phyloP scores from a whole-genome alignment of 176 grass and related monocot species.

The Dendrocalamus sinicus region DNA sequence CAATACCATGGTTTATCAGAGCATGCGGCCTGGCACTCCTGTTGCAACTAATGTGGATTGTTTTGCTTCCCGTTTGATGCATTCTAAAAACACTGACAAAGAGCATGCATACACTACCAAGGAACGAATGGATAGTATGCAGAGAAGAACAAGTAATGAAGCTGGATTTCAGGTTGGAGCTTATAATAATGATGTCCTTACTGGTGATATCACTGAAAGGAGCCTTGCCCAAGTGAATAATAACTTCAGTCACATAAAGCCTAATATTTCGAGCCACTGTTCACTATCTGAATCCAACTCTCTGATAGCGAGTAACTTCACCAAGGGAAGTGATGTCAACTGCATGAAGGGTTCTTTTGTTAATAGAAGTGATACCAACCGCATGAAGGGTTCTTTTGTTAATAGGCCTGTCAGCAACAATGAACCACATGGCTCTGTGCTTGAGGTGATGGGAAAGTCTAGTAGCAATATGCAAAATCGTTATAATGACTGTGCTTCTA shows the following conservation, averaged over 20 bases:
- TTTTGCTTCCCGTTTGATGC: slow-evolving; percentile 32
- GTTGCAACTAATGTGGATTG: slow-evolving; percentile 40
- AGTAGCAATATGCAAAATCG: slow-evolving; percentile 52
- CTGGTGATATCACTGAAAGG: slow-evolving; percentile 38
- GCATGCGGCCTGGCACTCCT: slow-evolving; percentile 35
- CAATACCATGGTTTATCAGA: slow-evolving; percentile 21
- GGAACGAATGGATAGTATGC: slow-evolving; percentile 41
- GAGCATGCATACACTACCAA: slow-evolving; percentile 26
- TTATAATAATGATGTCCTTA: slow-evolving; percentile 41
- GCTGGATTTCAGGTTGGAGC: slow-evolving; percentile 31
- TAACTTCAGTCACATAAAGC: slow-evolving; percentile 46
- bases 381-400: slow-evolving; percentile 46
- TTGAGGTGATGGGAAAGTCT: slow-evolving; percentile 57
- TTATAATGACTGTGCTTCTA: slow-evolving; percentile 44
- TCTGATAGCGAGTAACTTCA: slow-evolving; percentile 37
- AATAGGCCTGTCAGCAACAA: slow-evolving; percentile 48
- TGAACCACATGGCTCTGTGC: slow-evolving; percentile 40
- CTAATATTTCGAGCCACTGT: slow-evolving; percentile 28
- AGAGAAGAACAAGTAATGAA: slow-evolving; percentile 48
- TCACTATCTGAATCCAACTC: slow-evolving; percentile 42
- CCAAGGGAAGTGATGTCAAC: slow-evolving; percentile 42
- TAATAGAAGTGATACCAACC: slow-evolving; percentile 51
- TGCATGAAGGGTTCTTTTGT: slow-evolving; percentile 46
- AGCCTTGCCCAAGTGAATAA: slow-evolving; percentile 49
- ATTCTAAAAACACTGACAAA: slow-evolving; percentile 45